Conservation (phyloP, 2,329 filamentous ascomycete species). For the Corniculantispora saksenae region DNA sequence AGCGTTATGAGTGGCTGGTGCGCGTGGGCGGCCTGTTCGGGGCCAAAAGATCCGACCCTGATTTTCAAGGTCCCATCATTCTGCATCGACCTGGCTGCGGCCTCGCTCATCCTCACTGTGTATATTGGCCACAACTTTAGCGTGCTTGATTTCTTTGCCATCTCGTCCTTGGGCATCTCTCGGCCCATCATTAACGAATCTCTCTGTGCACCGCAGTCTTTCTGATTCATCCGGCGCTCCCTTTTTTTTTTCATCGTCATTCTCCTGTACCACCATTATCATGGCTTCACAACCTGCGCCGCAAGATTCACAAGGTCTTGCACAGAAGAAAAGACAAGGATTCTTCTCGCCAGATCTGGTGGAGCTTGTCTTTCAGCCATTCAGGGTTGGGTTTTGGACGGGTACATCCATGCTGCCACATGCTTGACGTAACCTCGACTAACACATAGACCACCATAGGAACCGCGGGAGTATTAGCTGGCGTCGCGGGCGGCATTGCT, state of each 20-base stretch:
- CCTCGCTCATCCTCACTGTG: neutral
- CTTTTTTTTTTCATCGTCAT: neutral
- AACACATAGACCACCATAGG: slow-evolving; percentile 42
- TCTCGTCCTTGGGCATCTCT: neutral
- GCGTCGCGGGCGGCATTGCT: slow-evolving; percentile 71
- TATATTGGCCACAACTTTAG: neutral
- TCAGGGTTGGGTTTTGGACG: slow-evolving; percentile 60
- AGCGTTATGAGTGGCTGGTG: neutral
- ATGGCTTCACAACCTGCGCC: slow-evolving; percentile 24
- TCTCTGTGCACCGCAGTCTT: neutral
- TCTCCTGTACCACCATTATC: slow-evolving; percentile 5
- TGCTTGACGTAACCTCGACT: neutral
- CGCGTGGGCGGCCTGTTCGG: neutral
- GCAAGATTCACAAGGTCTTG: slow-evolving; percentile 24
- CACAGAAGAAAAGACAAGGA: slow-evolving; percentile 33
- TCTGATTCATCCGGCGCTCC: neutral
- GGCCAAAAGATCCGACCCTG: slow-evolving; percentile 7
- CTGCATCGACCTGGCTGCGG: neutral
- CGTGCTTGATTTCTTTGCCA: neutral
- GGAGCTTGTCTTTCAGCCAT: slow-evolving; percentile 50
- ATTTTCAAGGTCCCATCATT: slow-evolving; percentile 9
- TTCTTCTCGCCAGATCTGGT: slow-evolving; percentile 45
- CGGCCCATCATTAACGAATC: neutral
- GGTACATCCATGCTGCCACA: slow-evolving; percentile 43
- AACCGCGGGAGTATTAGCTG: slow-evolving; percentile 61